These are phyloP conservation scores for Sanghuangporus sanghuang DNA, from an alignment of 1,284 basidiomycete genomes.

Conservation along the genomic window DNA sequence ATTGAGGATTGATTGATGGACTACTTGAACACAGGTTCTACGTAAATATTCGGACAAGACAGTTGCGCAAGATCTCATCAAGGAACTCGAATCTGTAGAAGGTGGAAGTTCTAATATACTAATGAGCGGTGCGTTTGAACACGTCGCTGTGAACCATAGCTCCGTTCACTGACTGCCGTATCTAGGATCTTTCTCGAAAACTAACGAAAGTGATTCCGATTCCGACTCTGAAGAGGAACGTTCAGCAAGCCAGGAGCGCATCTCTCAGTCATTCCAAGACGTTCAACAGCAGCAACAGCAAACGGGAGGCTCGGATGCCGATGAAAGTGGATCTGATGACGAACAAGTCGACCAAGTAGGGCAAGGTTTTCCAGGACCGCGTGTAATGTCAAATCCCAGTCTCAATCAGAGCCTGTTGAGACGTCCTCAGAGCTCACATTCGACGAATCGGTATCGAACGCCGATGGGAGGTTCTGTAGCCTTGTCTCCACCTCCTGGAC, in stretches of 20 bases:
- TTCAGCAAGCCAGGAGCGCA: not conserved
- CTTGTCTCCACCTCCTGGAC: constrained; percentile 51
- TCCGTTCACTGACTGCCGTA: not conserved
- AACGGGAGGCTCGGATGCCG: constrained; percentile 21
- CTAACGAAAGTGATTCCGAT: constrained; percentile 55
- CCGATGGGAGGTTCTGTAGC: constrained; percentile 55
- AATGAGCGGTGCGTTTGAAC: constrained; percentile 53
- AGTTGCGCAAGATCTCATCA: constrained; percentile 67
- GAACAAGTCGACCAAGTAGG: constrained; percentile 39
- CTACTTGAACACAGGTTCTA: constrained; percentile 49
- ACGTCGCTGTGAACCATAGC: not conserved
- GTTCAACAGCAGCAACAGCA: constrained; percentile 12
- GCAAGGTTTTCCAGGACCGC: constrained; percentile 5
- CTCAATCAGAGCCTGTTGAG: constrained; percentile 34
- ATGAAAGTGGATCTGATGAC: constrained; percentile 40
- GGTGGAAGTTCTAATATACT: constrained; percentile 27
- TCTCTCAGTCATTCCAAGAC: constrained; percentile 18
- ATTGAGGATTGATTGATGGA: not conserved
- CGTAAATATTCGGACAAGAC: constrained; percentile 82
- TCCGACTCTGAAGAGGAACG: constrained; percentile 37
- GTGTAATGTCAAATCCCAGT: constrained; percentile 24
- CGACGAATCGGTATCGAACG: constrained; percentile 72
- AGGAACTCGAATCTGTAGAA: constrained; percentile 79
- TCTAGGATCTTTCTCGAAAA: constrained; percentile 42
- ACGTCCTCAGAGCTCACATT: constrained; percentile 67